Evolutionary conservation across 106 monocot species (phyloP).

Genomic region (Dendrobium chrysotoxum): DNA sequence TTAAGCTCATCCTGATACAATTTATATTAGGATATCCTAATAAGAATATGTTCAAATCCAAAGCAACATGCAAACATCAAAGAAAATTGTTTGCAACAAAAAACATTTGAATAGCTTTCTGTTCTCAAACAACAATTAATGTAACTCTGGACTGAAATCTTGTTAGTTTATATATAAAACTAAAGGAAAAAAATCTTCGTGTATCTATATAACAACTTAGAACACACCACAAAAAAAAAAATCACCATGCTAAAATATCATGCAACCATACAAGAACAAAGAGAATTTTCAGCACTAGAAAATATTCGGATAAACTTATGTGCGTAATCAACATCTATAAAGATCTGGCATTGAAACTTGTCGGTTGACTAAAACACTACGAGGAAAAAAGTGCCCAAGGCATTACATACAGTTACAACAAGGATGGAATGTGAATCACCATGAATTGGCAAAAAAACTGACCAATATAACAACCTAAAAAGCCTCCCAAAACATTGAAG

Average conservation of each 20-base stretch:
- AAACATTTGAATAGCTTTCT: conserved; percentile 3
- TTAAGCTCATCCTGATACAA: too few relatives aligned
- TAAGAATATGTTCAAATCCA: not conserved
- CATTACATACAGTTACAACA: not conserved
- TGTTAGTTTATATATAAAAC: not conserved
- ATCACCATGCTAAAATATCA: too few relatives aligned
- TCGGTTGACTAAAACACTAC: not conserved
- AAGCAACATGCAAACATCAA: conserved; percentile 4
- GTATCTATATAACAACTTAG: not conserved
- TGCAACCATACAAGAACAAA: not conserved
- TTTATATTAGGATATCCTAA: too few relatives aligned
- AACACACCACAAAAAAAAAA: too few relatives aligned
- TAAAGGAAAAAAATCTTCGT: not conserved
- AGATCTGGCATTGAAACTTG: not conserved
- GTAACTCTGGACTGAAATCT: not conserved
- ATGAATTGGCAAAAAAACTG: not conserved
- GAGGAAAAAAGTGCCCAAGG: not conserved
- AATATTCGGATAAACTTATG: not conserved
- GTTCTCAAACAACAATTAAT: not conserved
- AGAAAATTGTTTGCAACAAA: not conserved
- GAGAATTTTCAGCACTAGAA: not conserved
- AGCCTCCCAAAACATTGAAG: not conserved
- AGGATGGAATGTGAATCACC: not conserved
- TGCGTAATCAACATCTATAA: not conserved
- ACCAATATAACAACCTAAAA: not conserved